Conservation (phyloP, 176 grass and related monocot species). For the Zoysia japonica region DNA sequence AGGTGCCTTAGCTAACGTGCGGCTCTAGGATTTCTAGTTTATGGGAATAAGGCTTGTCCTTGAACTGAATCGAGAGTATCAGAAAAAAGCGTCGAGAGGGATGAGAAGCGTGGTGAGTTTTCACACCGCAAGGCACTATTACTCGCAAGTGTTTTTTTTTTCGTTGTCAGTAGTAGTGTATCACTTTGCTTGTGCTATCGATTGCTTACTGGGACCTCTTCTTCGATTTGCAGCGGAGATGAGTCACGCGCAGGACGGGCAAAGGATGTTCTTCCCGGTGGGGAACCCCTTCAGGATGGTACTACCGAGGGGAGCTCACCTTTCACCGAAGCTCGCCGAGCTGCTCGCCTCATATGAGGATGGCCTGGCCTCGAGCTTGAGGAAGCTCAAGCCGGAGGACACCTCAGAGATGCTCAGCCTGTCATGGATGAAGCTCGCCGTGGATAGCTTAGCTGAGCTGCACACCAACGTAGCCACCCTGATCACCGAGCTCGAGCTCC, state of each 20-base stretch:
- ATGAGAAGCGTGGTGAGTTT: constrained; percentile 9
- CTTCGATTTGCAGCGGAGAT: constrained; percentile 55
- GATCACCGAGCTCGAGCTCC: constrained; percentile 73
- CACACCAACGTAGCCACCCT: constrained; percentile 58
- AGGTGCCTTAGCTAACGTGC: background rate
- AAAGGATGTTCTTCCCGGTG: constrained; percentile 49
- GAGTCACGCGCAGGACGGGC: constrained; percentile 58
- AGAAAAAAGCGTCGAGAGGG: background rate
- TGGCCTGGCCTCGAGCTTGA: constrained; percentile 51
- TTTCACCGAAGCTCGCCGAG: constrained; percentile 53
- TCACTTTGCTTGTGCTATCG: background rate
- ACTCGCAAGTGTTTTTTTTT: background rate
- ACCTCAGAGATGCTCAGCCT: constrained; percentile 57
- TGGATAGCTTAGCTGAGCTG: constrained; percentile 55
- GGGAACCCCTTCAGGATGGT: constrained; percentile 65
- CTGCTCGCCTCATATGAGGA: constrained; percentile 59
- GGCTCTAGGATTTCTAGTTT: background rate
- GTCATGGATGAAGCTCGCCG: constrained; percentile 62
- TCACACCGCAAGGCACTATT: background rate
- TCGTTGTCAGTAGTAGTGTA: background rate
- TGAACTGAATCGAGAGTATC: constrained; percentile 14
- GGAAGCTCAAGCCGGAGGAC: constrained; percentile 59
- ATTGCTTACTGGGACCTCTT: background rate
- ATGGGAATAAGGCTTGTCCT: background rate
- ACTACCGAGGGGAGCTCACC: constrained; percentile 41